A percentile compares a stretch with the other conserved stretches of the same genome.
Conservation (phyloP, 2,329 filamentous ascomycete species). For the Ophiostoma fasciatum region DNA sequence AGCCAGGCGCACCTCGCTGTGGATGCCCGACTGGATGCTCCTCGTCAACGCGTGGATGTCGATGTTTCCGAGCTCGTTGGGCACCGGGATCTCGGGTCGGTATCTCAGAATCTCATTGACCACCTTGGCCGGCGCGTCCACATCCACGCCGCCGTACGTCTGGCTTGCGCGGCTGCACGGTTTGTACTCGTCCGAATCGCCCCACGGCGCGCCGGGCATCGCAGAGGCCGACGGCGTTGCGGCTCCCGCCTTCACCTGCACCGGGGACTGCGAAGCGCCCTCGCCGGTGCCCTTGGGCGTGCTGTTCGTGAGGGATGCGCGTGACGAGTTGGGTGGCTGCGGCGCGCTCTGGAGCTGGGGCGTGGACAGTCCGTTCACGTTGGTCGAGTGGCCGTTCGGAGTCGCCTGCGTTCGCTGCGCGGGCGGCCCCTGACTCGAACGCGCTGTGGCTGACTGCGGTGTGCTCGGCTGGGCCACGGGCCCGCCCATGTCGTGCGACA, state of each 20-base stretch:
- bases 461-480: constrained; percentile 24
- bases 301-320: constrained; percentile 33
- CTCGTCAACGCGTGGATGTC: constrained; percentile 83
- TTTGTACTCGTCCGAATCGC: constrained; percentile 37
- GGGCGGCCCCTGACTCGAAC: too few relatives aligned
- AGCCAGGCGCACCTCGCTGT: constrained; percentile 77
- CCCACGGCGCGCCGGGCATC: constrained; percentile 23
- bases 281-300: constrained; percentile 28
- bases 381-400: constrained; percentile 31
- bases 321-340: constrained; percentile 22
- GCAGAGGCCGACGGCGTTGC: too few relatives aligned
- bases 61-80: constrained; percentile 70
- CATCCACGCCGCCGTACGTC: constrained; percentile 57
- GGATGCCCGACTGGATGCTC: constrained; percentile 79
- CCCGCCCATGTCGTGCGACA: constrained; percentile 1
- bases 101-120: constrained; percentile 51
- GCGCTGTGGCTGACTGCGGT: too few relatives aligned
- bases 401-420: constrained; percentile 31
- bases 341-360: constrained; percentile 30
- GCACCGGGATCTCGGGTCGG: constrained; percentile 59
- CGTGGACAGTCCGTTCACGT: constrained; percentile 34
- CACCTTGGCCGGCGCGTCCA: constrained; percentile 47
- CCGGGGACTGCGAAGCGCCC: not conserved
- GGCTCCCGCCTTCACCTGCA: too few relatives aligned
- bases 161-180: constrained; percentile 40